phyloP scores from a whole-genome alignment of 805 yeast genomes.

The Kodamaea neixiangensis region DNA sequence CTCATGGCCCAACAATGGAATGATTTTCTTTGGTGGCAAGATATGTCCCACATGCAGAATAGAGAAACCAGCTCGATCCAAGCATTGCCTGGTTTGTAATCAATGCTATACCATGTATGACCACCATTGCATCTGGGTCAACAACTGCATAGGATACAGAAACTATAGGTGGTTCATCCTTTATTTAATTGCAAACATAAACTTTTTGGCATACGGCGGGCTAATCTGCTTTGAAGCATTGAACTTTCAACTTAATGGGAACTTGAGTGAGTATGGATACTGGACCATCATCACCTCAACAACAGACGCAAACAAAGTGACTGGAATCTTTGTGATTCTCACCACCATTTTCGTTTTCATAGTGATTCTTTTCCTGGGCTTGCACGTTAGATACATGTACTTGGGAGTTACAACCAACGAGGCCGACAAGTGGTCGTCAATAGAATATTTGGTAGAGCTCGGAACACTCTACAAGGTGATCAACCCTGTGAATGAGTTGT shows the following conservation, averaged over 20 bases:
- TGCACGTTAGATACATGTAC: conserved; percentile 51
- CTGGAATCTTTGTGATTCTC: conserved; percentile 44
- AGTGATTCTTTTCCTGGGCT: conserved; percentile 25
- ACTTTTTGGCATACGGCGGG: conserved; percentile 23
- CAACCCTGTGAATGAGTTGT: conserved; percentile 11
- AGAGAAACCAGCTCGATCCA: conserved; percentile 59
- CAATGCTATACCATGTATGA: conserved; percentile 51
- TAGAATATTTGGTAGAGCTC: conserved; percentile 46
- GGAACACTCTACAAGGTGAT: conserved; percentile 12
- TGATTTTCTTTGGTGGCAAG: conserved; percentile 52
- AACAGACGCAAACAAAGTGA: conserved; percentile 21
- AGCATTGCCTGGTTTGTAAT: conserved; percentile 65
- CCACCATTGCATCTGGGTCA: conserved; percentile 67
- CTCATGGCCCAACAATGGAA: conserved; percentile 44
- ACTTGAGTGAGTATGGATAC: conserved; percentile 9
- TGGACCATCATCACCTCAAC: conserved; percentile 22
- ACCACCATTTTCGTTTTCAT: conserved; percentile 46
- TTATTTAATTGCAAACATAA: conserved; percentile 53
- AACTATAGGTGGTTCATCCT: conserved; percentile 63
- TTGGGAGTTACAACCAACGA: conserved; percentile 80
- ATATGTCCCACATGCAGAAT: conserved; percentile 50
- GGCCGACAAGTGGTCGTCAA: conserved; percentile 66
- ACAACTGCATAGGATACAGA: conserved; percentile 71
- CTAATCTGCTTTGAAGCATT: conserved; percentile 19
- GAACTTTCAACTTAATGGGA: conserved; percentile 3